phyloP scores from a whole-genome alignment of 495 filamentous ascomycete species.

The Hypoxylon trugodes region DNA sequence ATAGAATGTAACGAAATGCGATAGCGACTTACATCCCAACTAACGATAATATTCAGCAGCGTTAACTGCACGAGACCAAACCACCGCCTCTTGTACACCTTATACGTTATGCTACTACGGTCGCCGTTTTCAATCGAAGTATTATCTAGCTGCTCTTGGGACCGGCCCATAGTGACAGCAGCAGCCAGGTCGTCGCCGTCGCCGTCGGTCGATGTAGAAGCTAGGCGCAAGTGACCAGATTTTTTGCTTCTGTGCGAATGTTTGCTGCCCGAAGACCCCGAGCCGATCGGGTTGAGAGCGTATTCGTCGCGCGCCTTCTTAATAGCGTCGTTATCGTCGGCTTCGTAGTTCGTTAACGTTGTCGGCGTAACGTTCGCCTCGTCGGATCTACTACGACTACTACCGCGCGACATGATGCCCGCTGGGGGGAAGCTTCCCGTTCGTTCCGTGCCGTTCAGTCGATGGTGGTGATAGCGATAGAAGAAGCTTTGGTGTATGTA shows the following conservation, averaged over 20 bases:
- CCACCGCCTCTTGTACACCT: slow-evolving; percentile 89
- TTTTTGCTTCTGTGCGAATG: slow-evolving; percentile 27
- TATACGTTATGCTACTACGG: slow-evolving; percentile 57
- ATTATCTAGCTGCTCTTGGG: slow-evolving; percentile 14
- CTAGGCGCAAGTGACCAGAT: slow-evolving; percentile 30
- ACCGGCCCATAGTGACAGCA: slow-evolving; percentile 1
- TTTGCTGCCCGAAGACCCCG: slow-evolving; percentile 24
- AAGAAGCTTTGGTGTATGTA: background rate
- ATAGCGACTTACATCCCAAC: slow-evolving; percentile 82
- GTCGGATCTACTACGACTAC: slow-evolving; percentile 10
- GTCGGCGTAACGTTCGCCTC: slow-evolving; percentile 2
- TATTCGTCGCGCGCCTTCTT: slow-evolving; percentile 33
- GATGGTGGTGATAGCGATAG: background rate
- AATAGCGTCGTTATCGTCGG: slow-evolving; percentile 16
- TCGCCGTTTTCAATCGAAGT: slow-evolving; percentile 24
- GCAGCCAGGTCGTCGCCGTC: slow-evolving; percentile 14
- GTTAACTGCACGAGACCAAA: slow-evolving; percentile 86
- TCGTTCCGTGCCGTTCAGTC: slow-evolving; percentile 35
- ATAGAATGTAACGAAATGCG: background rate
- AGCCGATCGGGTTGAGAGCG: slow-evolving; percentile 27
- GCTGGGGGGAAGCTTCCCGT: background rate
- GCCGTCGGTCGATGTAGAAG: slow-evolving; percentile 34
- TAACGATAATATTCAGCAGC: slow-evolving; percentile 89
- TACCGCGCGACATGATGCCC: slow-evolving; percentile 24
- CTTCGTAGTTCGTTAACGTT: slow-evolving; percentile 4